Evolutionary conservation across 2,329 filamentous ascomycete genomes (phyloP).

Genomic region (Exophiala sp.): DNA sequence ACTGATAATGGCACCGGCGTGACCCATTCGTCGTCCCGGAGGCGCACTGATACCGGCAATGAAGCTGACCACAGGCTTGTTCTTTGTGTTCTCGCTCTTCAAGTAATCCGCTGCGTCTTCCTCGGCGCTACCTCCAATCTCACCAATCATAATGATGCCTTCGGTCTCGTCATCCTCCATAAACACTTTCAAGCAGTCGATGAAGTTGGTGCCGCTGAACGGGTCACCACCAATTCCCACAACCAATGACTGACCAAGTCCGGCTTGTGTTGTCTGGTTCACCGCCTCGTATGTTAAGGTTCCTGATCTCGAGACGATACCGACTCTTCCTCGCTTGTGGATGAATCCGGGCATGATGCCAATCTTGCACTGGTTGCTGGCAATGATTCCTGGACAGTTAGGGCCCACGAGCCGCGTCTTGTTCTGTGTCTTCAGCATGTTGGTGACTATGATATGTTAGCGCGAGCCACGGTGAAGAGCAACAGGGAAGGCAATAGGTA

Average conservation of each 20-base stretch:
- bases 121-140: conserved; percentile 95
- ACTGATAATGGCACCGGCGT: conserved; percentile 96
- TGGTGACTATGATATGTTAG: conserved; percentile 54
- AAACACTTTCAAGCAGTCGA: conserved; percentile 98
- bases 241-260: conserved; percentile 94
- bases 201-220: conserved; percentile 99
- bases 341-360: conserved; percentile 99
- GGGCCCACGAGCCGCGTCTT: conserved; percentile 96
- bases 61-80: conserved; percentile 97
- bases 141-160: conserved; percentile 99
- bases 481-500: neutral
- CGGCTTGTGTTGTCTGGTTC: conserved; percentile 97
- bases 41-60: conserved; percentile 98
- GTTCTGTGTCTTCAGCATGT: conserved; percentile 93
- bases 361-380: conserved; percentile 89
- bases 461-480: conserved; percentile 3
- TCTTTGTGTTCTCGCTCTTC: conserved; percentile 80
- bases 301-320: conserved; percentile 95
- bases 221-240: conserved; percentile 98
- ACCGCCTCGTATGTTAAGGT: conserved; percentile 99
- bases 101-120: conserved; percentile 97
- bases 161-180: conserved; percentile 92
- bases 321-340: conserved; percentile 98
- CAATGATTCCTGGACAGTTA: conserved; percentile 96
- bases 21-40: conserved; percentile 93